These are phyloP conservation scores for Paralagenidium karlingii DNA, from an alignment of 352 stramenopile genomes.

Conservation along the genomic window DNA sequence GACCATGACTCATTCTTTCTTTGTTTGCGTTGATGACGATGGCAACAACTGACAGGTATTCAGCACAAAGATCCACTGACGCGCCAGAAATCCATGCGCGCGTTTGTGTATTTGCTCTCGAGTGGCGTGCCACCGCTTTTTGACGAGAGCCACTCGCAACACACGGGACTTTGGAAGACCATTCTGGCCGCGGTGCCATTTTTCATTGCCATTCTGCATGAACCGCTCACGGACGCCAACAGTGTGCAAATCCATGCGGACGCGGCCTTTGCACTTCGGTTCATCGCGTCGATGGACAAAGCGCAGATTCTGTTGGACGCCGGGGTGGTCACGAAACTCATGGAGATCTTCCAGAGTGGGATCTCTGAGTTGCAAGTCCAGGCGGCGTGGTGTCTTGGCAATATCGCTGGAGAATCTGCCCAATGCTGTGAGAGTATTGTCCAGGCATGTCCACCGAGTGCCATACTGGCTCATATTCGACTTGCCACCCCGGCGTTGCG, in stretches of 20 bases:
- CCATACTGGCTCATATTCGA: constrained; percentile 71
- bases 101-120: constrained; percentile 78
- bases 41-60: no score
- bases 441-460: constrained; percentile 42
- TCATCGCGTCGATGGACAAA: constrained; percentile 85
- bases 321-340: constrained; percentile 59
- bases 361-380: constrained; percentile 84
- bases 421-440: constrained; percentile 66
- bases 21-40: no score
- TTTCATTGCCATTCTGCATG: constrained; percentile 69
- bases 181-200: constrained; percentile 68
- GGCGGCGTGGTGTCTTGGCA: constrained; percentile 75
- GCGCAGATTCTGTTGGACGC: constrained; percentile 52
- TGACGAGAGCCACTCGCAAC: constrained; percentile 72
- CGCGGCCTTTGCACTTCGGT: constrained; percentile 73
- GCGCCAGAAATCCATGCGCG: constrained; percentile 74
- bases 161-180: constrained; percentile 64
- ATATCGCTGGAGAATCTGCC: constrained; percentile 68
- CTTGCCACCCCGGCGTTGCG: constrained; percentile 70
- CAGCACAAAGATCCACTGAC: constrained; percentile 61
- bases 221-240: constrained; percentile 40
- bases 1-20: neutral
- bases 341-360: constrained; percentile 74
- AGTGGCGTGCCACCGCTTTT: constrained; percentile 77
- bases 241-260: constrained; percentile 74